Evolutionary conservation across 305 asterid species (phyloP).

Genomic region (Fraxinus floribunda): DNA sequence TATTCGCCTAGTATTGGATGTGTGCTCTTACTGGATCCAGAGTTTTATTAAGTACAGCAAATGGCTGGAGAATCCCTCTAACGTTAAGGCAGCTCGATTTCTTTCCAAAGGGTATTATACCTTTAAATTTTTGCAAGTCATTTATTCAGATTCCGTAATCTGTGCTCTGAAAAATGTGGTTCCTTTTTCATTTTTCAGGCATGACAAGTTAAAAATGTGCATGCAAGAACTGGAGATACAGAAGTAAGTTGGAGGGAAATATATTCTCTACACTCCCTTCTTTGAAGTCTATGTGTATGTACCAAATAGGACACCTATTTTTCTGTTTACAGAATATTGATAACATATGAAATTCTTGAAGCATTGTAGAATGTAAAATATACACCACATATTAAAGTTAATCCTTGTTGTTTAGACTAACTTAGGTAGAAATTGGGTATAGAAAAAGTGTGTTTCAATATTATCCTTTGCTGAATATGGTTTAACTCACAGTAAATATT

Average conservation of each 20-base stretch:
- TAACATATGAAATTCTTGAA: not conserved
- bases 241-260: slow-evolving; percentile 53
- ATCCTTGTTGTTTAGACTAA: not conserved
- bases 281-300: slow-evolving; percentile 7
- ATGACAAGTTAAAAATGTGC: slow-evolving; percentile 68
- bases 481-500: slow-evolving; percentile 9
- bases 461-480: slow-evolving; percentile 6
- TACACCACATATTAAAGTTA: not conserved
- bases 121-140: slow-evolving; percentile 25
- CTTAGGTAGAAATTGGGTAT: slow-evolving; percentile 3
- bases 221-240: slow-evolving; percentile 69
- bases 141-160: slow-evolving; percentile 17
- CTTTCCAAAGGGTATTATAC: slow-evolving; percentile 78
- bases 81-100: slow-evolving; percentile 87
- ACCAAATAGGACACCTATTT: slow-evolving; percentile 14
- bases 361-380: slow-evolving; percentile 1
- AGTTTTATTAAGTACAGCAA: slow-evolving; percentile 91
- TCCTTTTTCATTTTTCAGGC: slow-evolving; percentile 56
- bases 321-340: slow-evolving; percentile 11
- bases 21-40: slow-evolving; percentile 93
- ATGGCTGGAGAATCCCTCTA: slow-evolving; percentile 85
- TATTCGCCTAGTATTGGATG: slow-evolving; percentile 66
- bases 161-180: slow-evolving; percentile 20
- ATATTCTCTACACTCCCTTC: slow-evolving; percentile 14
- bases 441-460: slow-evolving; percentile 6